Evolutionary conservation across 345 rosid genomes (phyloP).

Genomic region (Salix viminalis): DNA sequence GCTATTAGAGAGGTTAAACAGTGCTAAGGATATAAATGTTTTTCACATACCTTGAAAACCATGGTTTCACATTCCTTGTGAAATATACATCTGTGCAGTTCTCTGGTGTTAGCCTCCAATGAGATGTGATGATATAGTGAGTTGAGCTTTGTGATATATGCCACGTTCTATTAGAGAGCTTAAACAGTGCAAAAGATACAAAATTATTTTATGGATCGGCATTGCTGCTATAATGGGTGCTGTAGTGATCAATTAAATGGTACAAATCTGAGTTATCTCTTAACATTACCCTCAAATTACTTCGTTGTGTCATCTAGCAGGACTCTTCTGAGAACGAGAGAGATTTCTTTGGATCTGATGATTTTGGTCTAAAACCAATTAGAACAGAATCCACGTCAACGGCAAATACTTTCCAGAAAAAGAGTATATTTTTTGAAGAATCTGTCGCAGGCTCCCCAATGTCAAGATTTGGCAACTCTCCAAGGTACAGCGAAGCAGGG

Average conservation of each 20-base stretch:
- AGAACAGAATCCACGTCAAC: conserved; percentile 57
- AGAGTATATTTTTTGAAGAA: conserved; percentile 73
- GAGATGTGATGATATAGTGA: background rate
- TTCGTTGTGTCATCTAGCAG: conserved; percentile 30
- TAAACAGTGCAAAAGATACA: background rate
- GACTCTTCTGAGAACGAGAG: conserved; percentile 36
- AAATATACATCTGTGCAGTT: background rate
- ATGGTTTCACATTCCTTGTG: too few relatives aligned
- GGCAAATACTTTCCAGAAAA: conserved; percentile 46
- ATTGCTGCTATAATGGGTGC: too few relatives aligned
- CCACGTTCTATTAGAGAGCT: background rate
- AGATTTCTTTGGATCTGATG: conserved; percentile 60
- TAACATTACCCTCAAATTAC: background rate
- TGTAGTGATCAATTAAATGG: too few relatives aligned
- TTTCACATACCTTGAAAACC: too few relatives aligned
- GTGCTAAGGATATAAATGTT: too few relatives aligned
- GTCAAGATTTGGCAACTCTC: conserved; percentile 76
- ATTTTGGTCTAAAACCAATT: conserved; percentile 51
- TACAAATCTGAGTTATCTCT: background rate
- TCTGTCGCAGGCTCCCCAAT: conserved; percentile 83
- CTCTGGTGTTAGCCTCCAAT: background rate
- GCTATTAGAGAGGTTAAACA: too few relatives aligned
- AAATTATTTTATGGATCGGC: too few relatives aligned
- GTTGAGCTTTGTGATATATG: background rate
- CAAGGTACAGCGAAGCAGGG: conserved; percentile 74